Conservation (phyloP, 2,329 filamentous ascomycete species). For the Alternaria rosae region DNA sequence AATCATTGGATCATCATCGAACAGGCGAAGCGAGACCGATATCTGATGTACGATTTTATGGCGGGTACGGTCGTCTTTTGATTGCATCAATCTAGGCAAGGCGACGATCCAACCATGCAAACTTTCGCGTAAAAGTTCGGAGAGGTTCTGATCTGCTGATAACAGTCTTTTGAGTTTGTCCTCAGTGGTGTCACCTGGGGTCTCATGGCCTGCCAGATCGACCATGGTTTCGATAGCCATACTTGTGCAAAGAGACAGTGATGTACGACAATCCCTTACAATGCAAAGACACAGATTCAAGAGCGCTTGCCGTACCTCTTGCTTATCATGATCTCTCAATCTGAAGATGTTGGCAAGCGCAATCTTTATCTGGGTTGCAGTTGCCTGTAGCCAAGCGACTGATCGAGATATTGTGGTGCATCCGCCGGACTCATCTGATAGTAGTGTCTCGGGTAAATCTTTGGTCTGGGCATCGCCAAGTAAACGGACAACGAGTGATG, state of each 20-base stretch:
- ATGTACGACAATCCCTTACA: conserved; percentile 78
- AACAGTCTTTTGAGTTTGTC: conserved; percentile 66
- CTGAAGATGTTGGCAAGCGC: conserved; percentile 80
- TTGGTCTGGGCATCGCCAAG: conserved; percentile 55
- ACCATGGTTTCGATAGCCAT: conserved; percentile 85
- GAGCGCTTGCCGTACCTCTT: conserved; percentile 72
- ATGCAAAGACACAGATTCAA: conserved; percentile 75
- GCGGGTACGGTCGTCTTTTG: conserved; percentile 81
- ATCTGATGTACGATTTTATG: conserved; percentile 76
- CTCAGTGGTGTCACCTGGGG: conserved; percentile 55
- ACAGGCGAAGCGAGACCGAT: conserved; percentile 72
- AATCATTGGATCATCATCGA: conserved; percentile 69
- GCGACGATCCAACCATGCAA: conserved; percentile 83
- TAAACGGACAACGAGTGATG: conserved; percentile 53
- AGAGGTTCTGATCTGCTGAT: conserved; percentile 67
- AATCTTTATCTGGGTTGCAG: conserved; percentile 80
- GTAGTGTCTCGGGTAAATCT: conserved; percentile 28
- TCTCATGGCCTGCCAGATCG: conserved; percentile 61
- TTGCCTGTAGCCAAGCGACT: conserved; percentile 78
- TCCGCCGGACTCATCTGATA: conserved; percentile 16
- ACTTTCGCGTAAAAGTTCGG: conserved; percentile 71
- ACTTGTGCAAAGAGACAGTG: conserved; percentile 71
- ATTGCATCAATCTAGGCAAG: conserved; percentile 82
- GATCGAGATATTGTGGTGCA: conserved; percentile 51
- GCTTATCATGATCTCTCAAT: conserved; percentile 73